phyloP scores from a whole-genome alignment of 805 yeast species.

The Naumovozyma baii region DNA sequence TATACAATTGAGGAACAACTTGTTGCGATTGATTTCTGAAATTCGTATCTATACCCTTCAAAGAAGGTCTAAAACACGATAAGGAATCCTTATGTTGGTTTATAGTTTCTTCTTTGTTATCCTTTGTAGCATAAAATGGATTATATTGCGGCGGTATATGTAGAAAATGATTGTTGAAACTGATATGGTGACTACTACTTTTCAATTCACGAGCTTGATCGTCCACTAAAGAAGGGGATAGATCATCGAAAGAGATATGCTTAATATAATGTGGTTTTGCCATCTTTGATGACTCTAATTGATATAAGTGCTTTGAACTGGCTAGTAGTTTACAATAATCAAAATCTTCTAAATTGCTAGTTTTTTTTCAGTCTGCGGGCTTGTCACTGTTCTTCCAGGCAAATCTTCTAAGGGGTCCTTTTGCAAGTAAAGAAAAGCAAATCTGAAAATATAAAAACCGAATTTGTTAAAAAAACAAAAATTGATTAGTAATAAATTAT shows the following conservation, averaged over 20 bases:
- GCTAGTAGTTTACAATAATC: too few relatives aligned
- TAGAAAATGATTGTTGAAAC: conserved; percentile 18
- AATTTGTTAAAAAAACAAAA: too few relatives aligned
- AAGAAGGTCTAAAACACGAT: background rate
- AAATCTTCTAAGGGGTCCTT: too few relatives aligned
- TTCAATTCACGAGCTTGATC: conserved; percentile 20
- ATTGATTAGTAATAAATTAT: too few relatives aligned
- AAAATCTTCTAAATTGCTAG: too few relatives aligned
- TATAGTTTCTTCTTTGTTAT: background rate
- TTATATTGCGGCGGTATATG: conserved; percentile 29
- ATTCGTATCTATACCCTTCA: background rate
- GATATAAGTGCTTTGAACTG: too few relatives aligned
- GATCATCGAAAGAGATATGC: conserved; percentile 28
- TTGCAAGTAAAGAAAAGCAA: too few relatives aligned
- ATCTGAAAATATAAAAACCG: too few relatives aligned
- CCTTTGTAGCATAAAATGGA: conserved; percentile 12
- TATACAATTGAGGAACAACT: conserved; percentile 1
- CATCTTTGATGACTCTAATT: background rate
- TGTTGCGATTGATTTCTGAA: background rate
- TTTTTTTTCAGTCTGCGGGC: too few relatives aligned
- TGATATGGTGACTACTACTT: conserved; percentile 12
- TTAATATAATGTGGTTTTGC: conserved; percentile 10
- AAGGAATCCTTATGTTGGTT: background rate
- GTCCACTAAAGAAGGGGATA: conserved; percentile 23
- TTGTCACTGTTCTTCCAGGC: too few relatives aligned